Evolutionary conservation across 176 grass and related monocot species (phyloP), one percentile per base, ranked within the genome.

Genomic region (Calamus simplicifolius): DNA sequence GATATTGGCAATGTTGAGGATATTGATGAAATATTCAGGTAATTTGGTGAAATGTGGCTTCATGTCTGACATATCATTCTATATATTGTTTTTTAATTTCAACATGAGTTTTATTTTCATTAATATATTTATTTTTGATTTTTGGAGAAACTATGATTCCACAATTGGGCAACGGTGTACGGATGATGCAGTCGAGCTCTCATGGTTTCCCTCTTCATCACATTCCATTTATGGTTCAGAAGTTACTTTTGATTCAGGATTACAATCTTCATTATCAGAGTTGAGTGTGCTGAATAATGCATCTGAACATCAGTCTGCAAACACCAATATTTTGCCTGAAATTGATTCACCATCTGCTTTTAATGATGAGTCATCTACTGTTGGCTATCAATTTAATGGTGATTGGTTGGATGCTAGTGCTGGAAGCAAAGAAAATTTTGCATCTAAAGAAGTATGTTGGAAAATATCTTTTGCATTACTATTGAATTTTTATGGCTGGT

Each of bases 21-120:
- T 67, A 78, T 96, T 4, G 91, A 90, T 30, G 81, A 64, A 76
- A 69, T 96, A 53, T 96, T 96, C 86, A 96, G 91, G 91, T 96
- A 88, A 61, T 72, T 57, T 18, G 8, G 12, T 43, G 27, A 56
- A 51, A 78, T 51, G 68, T 21, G 48, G 7, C 57, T 43, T 25
- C 21, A 23, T 4, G 23, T 53, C 2, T 63, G 55, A 62, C 13
- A 19, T 58, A 10, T 58, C 63, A 10, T 53, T 62, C 55, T 19
- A 38, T 67, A 3, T 31, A 19, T n/a, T 63, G 52, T 21, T 57
- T 63, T 48, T 57, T 6, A 16, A 70, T 58, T 69, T 70, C 18
- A 19, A 43, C 63, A 10, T 50, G 28, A 2, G 17, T 56, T 56
- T 73, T 56, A 12, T 73, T 64, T 54, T n/a, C 51, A 6, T 19